A percentile compares a stretch with the other conserved stretches of the same genome.
phyloP scores from a whole-genome alignment of 1,284 basidiomycete genomes.

The Leccinum subrobustum region DNA sequence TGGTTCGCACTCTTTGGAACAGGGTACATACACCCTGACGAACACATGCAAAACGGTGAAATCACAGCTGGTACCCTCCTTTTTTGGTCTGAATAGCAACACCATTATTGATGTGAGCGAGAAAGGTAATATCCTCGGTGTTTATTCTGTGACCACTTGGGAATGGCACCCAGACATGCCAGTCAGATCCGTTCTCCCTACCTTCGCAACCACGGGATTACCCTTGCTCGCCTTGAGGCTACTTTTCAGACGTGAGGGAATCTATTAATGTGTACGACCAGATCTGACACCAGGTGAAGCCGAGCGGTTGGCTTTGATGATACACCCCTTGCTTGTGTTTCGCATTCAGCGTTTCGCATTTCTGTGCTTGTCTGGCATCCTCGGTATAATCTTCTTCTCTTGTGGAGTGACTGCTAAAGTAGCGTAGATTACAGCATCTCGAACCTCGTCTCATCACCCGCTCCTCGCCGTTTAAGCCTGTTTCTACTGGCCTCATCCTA shows the following conservation, averaged over 20 bases:
- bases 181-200: conserved; percentile 37
- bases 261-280: not conserved
- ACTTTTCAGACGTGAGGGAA: conserved; percentile 26
- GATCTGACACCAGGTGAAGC: conserved; percentile 18
- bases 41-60: conserved; percentile 44
- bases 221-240: conserved; percentile 28
- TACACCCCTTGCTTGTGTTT: conserved; percentile 31
- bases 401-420: conserved; percentile 6
- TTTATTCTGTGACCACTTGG: conserved; percentile 36
- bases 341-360: conserved; percentile 33
- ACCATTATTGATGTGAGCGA: conserved; percentile 10
- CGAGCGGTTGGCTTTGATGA: not conserved
- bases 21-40: conserved; percentile 44
- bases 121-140: conserved; percentile 32
- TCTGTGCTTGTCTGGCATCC: conserved; percentile 32
- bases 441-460: conserved; percentile 24
- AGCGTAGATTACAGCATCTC: conserved; percentile 33
- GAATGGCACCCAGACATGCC: conserved; percentile 38
- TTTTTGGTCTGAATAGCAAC: not conserved
- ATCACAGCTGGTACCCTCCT: conserved; percentile 35
- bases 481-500: conserved; percentile 41
- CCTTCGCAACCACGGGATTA: conserved; percentile 36
- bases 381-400: conserved; percentile 29
- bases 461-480: conserved; percentile 25
- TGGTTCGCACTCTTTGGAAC: conserved; percentile 35